Conservation (phyloP, 495 filamentous ascomycete species). For the Trichoderma orchidacearum region DNA sequence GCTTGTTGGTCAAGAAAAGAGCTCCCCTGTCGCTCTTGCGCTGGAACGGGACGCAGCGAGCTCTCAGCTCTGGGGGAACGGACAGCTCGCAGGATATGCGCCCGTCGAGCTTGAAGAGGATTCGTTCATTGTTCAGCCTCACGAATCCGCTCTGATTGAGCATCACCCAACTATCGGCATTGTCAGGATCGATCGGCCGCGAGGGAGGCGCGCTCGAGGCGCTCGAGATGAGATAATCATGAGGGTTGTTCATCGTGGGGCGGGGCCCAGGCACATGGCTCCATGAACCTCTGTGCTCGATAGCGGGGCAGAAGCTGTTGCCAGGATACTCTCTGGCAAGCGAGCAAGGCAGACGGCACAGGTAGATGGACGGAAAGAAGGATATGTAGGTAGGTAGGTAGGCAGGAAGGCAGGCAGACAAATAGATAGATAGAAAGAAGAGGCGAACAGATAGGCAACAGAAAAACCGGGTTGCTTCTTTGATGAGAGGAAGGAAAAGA, state of each 20-base stretch:
- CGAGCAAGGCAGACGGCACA: neutral
- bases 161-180: slow-evolving; percentile 39
- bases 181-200: slow-evolving; percentile 22
- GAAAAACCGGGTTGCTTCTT: neutral
- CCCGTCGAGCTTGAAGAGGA: slow-evolving; percentile 28
- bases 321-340: neutral
- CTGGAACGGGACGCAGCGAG: slow-evolving; percentile 24
- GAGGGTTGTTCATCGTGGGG: slow-evolving; percentile 13
- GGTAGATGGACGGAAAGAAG: neutral
- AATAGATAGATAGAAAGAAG: neutral
- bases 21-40: slow-evolving; percentile 33
- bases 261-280: slow-evolving; percentile 25
- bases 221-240: slow-evolving; percentile 4
- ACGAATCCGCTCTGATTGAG: slow-evolving; percentile 35
- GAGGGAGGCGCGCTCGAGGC: neutral
- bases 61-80: slow-evolving; percentile 26
- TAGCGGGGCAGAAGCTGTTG: neutral
- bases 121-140: slow-evolving; percentile 31
- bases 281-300: neutral
- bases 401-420: neutral
- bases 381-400: neutral
- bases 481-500: neutral
- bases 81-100: slow-evolving; percentile 30
- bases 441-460: neutral
- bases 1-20: slow-evolving; percentile 81